Conservation (phyloP, 768 basidiomycete species). For the Naganishia randhawae region DNA sequence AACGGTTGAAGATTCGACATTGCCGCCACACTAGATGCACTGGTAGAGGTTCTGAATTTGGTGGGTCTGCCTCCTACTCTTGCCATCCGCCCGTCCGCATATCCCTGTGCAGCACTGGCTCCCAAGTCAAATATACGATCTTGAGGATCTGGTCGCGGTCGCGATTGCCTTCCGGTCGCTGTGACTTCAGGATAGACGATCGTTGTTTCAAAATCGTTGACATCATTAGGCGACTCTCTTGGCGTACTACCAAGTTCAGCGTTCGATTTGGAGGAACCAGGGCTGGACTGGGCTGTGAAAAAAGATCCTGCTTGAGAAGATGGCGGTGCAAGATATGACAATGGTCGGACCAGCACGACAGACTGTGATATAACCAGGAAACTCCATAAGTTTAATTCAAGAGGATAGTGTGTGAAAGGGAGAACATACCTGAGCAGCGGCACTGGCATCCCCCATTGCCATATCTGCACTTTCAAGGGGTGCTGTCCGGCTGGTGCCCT, state of each 20-base stretch:
- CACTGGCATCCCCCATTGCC: constrained; percentile 11
- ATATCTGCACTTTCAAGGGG: neutral
- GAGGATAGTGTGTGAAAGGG: too few species aligned
- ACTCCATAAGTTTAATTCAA: neutral
- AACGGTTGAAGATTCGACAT: neutral
- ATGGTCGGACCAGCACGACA: neutral
- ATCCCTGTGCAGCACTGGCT: neutral
- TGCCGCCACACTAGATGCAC: neutral
- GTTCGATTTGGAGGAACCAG: neutral
- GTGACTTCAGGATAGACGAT: neutral
- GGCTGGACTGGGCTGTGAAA: neutral
- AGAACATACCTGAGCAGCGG: neutral
- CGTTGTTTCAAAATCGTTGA: neutral
- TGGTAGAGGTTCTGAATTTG: constrained; percentile 3
- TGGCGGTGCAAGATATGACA: neutral
- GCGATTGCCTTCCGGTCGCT: neutral
- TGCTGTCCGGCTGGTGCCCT: neutral
- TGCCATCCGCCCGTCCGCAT: neutral
- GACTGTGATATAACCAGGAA: neutral
- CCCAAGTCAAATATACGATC: neutral
- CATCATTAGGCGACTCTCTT: neutral
- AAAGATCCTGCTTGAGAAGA: constrained; percentile 13
- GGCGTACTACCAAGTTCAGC: neutral
- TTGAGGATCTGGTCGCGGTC: too few species aligned
- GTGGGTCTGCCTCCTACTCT: neutral